phyloP scores from a whole-genome alignment of 2,329 filamentous ascomycete species.

The Fusarium albidum region DNA sequence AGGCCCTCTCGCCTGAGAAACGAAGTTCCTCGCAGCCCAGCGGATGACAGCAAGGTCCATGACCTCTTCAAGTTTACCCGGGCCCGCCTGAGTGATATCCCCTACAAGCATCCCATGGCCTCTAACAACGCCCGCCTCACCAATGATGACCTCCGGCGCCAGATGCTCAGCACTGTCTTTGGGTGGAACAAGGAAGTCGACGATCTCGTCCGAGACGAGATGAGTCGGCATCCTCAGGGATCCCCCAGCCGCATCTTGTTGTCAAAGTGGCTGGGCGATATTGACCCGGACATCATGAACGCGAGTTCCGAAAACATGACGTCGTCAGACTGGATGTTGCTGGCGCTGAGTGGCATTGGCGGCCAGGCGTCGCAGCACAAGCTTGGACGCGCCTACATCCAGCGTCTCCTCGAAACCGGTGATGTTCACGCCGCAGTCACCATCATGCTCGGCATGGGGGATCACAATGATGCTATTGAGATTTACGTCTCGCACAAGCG shows the following conservation, averaged over 20 bases:
- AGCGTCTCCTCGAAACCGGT: slow-evolving; percentile 86
- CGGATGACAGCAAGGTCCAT: slow-evolving; percentile 72
- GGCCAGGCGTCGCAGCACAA: slow-evolving; percentile 81
- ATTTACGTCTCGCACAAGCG: slow-evolving; percentile 92
- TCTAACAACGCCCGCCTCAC: slow-evolving; percentile 68
- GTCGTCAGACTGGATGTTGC: slow-evolving; percentile 94
- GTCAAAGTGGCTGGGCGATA: slow-evolving; percentile 91
- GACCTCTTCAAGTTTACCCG: slow-evolving; percentile 90
- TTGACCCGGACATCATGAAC: slow-evolving; percentile 81
- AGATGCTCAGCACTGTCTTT: slow-evolving; percentile 95
- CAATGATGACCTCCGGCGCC: slow-evolving; percentile 81
- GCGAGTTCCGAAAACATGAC: slow-evolving; percentile 87
- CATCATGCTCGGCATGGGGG: slow-evolving; percentile 90
- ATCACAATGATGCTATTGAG: slow-evolving; percentile 93
- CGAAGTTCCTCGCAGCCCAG: slow-evolving; percentile 81
- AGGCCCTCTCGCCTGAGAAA: slow-evolving; percentile 78
- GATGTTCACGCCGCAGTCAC: slow-evolving; percentile 93
- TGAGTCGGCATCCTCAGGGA: slow-evolving; percentile 75
- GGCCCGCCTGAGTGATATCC: slow-evolving; percentile 81
- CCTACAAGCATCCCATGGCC: slow-evolving; percentile 75
- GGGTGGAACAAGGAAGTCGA: slow-evolving; percentile 91
- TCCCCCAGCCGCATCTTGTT: slow-evolving; percentile 84
- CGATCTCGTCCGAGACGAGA: slow-evolving; percentile 83
- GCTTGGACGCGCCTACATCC: slow-evolving; percentile 88
- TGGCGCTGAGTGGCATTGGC: slow-evolving; percentile 90